Evolutionary conservation across 768 basidiomycete species (phyloP).

Genomic region (Punctularia strigosozonata): DNA sequence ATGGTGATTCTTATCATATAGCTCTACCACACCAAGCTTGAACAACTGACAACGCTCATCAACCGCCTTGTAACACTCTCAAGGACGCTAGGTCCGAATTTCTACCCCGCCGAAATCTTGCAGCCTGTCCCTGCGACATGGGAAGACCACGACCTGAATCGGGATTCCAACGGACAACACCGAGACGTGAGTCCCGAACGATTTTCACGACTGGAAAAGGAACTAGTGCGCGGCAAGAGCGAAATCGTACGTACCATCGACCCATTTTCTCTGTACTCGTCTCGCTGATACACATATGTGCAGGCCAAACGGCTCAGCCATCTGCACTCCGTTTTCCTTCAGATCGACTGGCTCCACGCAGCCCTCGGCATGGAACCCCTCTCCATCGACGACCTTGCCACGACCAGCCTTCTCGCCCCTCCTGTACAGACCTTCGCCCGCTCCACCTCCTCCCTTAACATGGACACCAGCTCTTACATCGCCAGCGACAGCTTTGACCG

Average conservation of each 20-base stretch:
- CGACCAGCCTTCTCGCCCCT: too few relatives aligned
- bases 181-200: conserved; percentile 73
- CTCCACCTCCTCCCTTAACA: conserved; percentile 20
- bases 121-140: conserved; percentile 37
- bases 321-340: conserved; percentile 51
- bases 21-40: conserved; percentile 69
- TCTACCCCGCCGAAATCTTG: conserved; percentile 44
- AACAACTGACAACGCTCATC: conserved; percentile 59
- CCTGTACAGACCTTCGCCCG: conserved; percentile 16
- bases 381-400: conserved; percentile 36
- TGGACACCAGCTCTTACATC: conserved; percentile 11
- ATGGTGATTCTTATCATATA: conserved; percentile 15
- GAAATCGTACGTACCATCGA: conserved; percentile 53
- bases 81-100: conserved; percentile 49
- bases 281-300: not conserved
- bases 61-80: conserved; percentile 50
- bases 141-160: conserved; percentile 22
- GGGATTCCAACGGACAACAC: too few relatives aligned
- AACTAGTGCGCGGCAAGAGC: conserved; percentile 74
- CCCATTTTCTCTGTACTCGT: not conserved
- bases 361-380: conserved; percentile 72
- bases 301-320: conserved; percentile 59
- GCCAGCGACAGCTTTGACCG: conserved; percentile 17
- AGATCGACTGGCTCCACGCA: conserved; percentile 73
- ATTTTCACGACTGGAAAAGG: conserved; percentile 72